Conservation (phyloP, 495 filamentous ascomycete genomes). For the Friedmanniomyces endolithicus region DNA sequence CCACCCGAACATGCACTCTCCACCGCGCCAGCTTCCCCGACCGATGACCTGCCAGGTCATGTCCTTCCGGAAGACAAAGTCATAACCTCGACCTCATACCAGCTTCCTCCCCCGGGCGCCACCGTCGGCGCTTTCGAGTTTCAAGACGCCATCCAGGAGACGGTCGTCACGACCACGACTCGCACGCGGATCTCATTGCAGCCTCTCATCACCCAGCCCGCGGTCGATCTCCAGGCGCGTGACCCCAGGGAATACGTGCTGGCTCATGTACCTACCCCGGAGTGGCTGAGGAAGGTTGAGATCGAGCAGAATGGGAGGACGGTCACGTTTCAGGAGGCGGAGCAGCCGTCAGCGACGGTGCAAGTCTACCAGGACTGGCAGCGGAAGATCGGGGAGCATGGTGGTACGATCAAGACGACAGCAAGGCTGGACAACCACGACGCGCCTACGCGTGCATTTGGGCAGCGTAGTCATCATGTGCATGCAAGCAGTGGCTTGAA, state of each 20-base stretch:
- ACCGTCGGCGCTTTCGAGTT: slow-evolving; percentile 55
- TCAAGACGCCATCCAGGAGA: slow-evolving; percentile 60
- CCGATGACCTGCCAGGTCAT: neutral
- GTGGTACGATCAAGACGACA: slow-evolving; percentile 10
- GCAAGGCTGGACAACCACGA: neutral
- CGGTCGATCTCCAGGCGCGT: slow-evolving; percentile 57
- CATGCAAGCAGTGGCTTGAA: slow-evolving; percentile 18
- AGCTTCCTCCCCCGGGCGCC: slow-evolving; percentile 18
- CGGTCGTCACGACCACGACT: slow-evolving; percentile 83
- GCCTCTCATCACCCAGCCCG: slow-evolving; percentile 63
- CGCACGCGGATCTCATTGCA: slow-evolving; percentile 85
- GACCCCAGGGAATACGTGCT: slow-evolving; percentile 86
- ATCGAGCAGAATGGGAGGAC: slow-evolving; percentile 57
- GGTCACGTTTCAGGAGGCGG: slow-evolving; percentile 55
- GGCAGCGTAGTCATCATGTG: neutral
- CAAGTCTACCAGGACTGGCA: slow-evolving; percentile 19
- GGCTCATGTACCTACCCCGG: slow-evolving; percentile 66
- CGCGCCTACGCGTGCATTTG: neutral
- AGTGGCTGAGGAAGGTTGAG: slow-evolving; percentile 55
- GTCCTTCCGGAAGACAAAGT: neutral
- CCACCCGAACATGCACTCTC: slow-evolving; percentile 10
- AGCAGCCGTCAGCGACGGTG: slow-evolving; percentile 43
- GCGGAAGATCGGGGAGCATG: slow-evolving; percentile 5
- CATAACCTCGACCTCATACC: slow-evolving; percentile 1
- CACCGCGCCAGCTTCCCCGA: slow-evolving; percentile 19